Percentiles rank a stretch among this genome's conserved stretches.
These are phyloP conservation scores for Apophysomyces sp. DNA, from an alignment of 371 early-diverging fungal genomes.

Conservation along the genomic window DNA sequence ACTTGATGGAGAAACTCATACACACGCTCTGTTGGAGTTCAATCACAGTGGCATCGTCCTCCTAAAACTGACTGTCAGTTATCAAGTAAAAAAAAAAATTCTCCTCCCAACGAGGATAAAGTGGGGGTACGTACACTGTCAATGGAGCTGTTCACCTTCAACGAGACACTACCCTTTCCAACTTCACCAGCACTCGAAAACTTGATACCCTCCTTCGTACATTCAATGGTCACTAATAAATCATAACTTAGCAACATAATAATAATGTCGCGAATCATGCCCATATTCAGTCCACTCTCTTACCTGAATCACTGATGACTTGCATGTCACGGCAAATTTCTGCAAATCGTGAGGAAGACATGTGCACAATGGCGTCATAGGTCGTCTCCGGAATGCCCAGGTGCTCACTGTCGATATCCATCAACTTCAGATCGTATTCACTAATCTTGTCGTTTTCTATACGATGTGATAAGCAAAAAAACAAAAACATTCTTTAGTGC, in stretches of 20 bases:
- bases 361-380: conserved; percentile 87
- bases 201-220: conserved; percentile 90
- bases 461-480: background rate
- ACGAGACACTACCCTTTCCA: conserved; percentile 80
- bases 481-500: background rate
- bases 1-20: conserved; percentile 92
- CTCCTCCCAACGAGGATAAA: too few species aligned
- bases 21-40: conserved; percentile 78
- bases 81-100: background rate
- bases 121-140: conserved; percentile 68
- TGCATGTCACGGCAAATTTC: conserved; percentile 91
- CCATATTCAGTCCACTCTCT: too few species aligned
- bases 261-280: too few species aligned
- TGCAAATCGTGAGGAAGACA: conserved; percentile 91
- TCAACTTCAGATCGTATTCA: conserved; percentile 95
- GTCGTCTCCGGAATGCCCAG: conserved; percentile 94
- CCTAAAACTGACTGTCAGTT: conserved; percentile 40
- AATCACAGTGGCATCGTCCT: conserved; percentile 74
- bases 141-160: conserved; percentile 77
- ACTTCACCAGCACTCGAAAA: conserved; percentile 91
- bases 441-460: conserved; percentile 83
- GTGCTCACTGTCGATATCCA: conserved; percentile 97
- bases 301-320: conserved; percentile 86
- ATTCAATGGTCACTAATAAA: conserved; percentile 89
- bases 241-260: too few species aligned